phyloP scores from a whole-genome alignment of 163 green algal genomes.

The Scenedesmus sp. region DNA sequence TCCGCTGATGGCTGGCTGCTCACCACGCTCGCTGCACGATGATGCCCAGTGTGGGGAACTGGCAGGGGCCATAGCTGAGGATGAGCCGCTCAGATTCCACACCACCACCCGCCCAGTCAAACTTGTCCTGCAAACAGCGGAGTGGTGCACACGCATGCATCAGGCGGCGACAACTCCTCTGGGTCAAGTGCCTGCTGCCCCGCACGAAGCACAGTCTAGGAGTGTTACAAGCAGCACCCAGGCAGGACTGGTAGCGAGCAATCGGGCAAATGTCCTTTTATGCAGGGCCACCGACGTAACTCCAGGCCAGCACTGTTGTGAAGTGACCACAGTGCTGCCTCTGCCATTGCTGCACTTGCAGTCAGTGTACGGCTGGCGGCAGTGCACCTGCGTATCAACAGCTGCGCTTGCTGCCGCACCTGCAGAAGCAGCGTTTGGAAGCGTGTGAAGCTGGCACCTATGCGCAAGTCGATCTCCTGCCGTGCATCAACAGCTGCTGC shows the following conservation, averaged over 20 bases:
- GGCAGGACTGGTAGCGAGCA: too few relatives aligned
- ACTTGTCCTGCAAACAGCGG: slow-evolving; percentile 74
- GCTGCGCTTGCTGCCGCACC: slow-evolving; percentile 54
- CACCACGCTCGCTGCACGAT: slow-evolving; percentile 96
- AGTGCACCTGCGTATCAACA: background rate
- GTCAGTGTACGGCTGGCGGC: background rate
- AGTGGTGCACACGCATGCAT: background rate
- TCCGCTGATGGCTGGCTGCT: background rate
- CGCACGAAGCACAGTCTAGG: too few relatives aligned
- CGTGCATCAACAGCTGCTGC: slow-evolving; percentile 91
- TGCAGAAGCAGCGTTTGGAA: slow-evolving; percentile 97
- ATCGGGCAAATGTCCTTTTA: too few relatives aligned
- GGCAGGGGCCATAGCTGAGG: slow-evolving; percentile 98
- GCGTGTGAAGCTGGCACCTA: slow-evolving; percentile 97
- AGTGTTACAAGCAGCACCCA: too few relatives aligned
- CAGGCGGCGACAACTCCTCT: background rate
- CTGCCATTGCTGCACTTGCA: background rate
- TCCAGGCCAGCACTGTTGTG: too few relatives aligned
- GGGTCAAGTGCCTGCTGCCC: background rate
- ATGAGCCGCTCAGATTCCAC: slow-evolving; percentile 68
- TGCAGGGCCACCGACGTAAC: too few relatives aligned
- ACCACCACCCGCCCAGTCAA: slow-evolving; percentile 78
- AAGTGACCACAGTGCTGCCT: too few relatives aligned
- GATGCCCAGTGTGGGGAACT: slow-evolving; percentile 98
- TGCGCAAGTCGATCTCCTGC: slow-evolving; percentile 98